A percentile compares a stretch with the other conserved stretches of the same genome.
These are phyloP conservation scores for Venturiaceae sp. DNA, from an alignment of 2,329 filamentous ascomycete genomes.

Conservation along the genomic window DNA sequence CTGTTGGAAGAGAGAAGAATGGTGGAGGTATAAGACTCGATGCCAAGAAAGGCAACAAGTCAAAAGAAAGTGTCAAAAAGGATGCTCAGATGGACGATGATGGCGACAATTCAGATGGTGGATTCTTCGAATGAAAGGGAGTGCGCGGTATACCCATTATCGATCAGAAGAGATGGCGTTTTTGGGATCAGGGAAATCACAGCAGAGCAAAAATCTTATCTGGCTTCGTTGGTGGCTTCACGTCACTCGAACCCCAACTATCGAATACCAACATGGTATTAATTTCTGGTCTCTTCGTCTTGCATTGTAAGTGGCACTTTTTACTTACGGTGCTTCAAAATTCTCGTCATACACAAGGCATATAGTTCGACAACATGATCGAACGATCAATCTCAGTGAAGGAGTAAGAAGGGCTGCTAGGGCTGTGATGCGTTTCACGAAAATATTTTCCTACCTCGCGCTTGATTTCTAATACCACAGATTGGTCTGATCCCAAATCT, in stretches of 20 bases:
- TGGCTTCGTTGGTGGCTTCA: no score
- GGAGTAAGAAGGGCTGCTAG: no score
- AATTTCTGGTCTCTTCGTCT: not conserved
- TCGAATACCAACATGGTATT: not conserved
- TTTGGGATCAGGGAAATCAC: not conserved
- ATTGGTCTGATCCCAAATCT: no score
- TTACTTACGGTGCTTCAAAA: not conserved
- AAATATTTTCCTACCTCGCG: no score
- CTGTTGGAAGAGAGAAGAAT: not conserved
- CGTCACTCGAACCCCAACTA: no score
- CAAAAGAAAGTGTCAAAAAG: not conserved
- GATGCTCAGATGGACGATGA: not conserved
- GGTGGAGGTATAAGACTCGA: not conserved
- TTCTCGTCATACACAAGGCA: not conserved
- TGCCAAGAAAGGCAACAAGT: not conserved
- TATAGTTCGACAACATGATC: not conserved
- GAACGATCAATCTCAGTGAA: no score
- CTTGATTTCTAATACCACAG: no score
- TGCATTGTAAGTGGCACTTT: not conserved
- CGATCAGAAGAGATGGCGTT: not conserved
- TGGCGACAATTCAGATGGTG: not conserved
- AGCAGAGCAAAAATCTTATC: no score
- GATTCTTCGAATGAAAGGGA: constrained; percentile 3
- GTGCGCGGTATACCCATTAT: not conserved
- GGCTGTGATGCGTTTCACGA: no score